Conservation (phyloP, 1,139 yeast species). For the Magnusiomyces ingens region DNA sequence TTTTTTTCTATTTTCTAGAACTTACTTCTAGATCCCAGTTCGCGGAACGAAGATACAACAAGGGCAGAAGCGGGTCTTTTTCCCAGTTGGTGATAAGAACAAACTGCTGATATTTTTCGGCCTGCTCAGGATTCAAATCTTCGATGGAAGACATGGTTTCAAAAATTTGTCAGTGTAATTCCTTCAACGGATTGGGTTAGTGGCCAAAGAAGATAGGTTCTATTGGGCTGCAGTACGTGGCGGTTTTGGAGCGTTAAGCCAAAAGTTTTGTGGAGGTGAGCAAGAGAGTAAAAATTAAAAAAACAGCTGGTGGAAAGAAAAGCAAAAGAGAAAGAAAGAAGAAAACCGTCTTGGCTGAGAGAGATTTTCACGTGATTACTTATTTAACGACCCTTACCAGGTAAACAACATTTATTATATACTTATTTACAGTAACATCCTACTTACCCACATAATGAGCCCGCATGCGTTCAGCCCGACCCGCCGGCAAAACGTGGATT, state of each 20-base stretch:
- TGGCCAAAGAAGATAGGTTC: no score
- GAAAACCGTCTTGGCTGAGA: no score
- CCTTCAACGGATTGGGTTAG: no score
- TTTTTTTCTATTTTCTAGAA: background rate
- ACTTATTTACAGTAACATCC: background rate
- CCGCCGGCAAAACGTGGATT: conserved; percentile 54
- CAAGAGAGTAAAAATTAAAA: no score
- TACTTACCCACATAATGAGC: conserved; percentile 16
- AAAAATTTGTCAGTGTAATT: background rate
- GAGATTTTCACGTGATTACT: no score
- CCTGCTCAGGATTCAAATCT: conserved; percentile 18
- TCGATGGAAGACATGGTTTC: conserved; percentile 13
- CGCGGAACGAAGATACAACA: conserved; percentile 22
- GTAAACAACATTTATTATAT: no score
- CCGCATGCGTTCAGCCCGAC: conserved; percentile 30
- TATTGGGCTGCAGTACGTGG: no score
- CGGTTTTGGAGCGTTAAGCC: no score
- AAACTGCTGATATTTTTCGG: conserved; percentile 23
- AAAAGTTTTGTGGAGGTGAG: no score
- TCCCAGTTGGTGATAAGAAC: conserved; percentile 29
- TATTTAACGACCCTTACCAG: no score
- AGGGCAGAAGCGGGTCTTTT: conserved; percentile 23
- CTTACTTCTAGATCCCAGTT: conserved; percentile 29
- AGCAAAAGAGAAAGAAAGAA: no score
- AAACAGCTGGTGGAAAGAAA: no score